phyloP scores from a whole-genome alignment of 768 basidiomycete genomes.

The Calocybe indica region DNA sequence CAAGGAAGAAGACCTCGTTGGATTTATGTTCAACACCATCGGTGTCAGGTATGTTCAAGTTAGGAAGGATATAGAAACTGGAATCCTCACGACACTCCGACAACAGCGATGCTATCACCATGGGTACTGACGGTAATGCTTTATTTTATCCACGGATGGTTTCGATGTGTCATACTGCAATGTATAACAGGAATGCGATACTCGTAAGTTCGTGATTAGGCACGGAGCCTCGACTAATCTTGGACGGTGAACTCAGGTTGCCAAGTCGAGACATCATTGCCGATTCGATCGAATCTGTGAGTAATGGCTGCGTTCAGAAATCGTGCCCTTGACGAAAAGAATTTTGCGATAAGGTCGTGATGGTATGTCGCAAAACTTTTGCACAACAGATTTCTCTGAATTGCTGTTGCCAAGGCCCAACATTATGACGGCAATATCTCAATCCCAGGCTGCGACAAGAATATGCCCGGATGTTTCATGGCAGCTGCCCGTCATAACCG shows the following conservation, averaged over 20 bases:
- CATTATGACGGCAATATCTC: slow-evolving; percentile 87
- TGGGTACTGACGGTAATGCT: slow-evolving; percentile 78
- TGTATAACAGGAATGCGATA: slow-evolving; percentile 71
- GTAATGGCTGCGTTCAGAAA: slow-evolving; percentile 7
- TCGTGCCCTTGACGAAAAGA: slow-evolving; percentile 1
- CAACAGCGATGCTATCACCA: slow-evolving; percentile 76
- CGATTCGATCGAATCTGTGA: slow-evolving; percentile 80
- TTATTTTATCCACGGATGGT: neutral
- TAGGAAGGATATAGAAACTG: no score
- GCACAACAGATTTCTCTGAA: neutral
- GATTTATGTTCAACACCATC: slow-evolving; percentile 80
- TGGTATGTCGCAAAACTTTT: slow-evolving; percentile 29
- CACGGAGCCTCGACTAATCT: neutral
- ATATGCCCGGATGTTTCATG: slow-evolving; percentile 88
- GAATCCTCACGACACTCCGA: neutral
- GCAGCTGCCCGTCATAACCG: slow-evolving; percentile 84
- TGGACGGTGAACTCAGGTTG: slow-evolving; percentile 37
- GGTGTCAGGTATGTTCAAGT: slow-evolving; percentile 58
- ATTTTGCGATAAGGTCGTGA: slow-evolving; percentile 37
- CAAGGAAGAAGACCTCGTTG: slow-evolving; percentile 73
- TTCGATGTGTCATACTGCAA: neutral
- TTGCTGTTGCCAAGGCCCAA: slow-evolving; percentile 50
- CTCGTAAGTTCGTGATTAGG: slow-evolving; percentile 48
- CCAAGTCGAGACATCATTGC: slow-evolving; percentile 88
- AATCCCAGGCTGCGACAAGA: slow-evolving; percentile 87